phyloP scores from a whole-genome alignment of 345 rosid genomes.

The Citrus mangshanensis region DNA sequence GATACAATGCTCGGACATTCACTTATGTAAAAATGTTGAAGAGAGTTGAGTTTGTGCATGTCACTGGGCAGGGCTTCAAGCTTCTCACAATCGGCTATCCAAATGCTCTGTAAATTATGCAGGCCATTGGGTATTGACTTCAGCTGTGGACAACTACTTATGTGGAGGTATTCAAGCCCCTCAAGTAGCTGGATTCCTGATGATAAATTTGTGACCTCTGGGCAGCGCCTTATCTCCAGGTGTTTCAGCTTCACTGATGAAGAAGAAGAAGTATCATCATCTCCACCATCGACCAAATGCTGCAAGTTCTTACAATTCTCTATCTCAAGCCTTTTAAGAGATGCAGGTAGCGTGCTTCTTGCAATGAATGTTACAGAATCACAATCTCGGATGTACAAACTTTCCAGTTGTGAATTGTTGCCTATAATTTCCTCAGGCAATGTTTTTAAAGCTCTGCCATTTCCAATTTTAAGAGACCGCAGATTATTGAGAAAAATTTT shows the following conservation, averaged over 20 bases:
- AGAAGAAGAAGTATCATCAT: too few species aligned
- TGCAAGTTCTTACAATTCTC: background rate
- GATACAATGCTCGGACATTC: background rate
- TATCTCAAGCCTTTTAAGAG: background rate
- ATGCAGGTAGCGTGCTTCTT: background rate
- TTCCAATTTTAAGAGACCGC: background rate
- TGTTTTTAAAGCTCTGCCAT: background rate
- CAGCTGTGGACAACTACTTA: background rate
- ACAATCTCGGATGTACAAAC: background rate
- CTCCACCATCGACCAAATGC: background rate
- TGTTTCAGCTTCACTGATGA: background rate
- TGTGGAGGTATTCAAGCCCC: background rate
- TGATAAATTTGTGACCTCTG: background rate
- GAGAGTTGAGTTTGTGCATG: constrained; percentile 4
- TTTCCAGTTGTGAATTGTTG: background rate
- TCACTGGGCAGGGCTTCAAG: background rate
- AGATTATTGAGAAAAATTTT: background rate
- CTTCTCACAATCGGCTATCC: background rate
- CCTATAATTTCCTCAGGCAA: background rate
- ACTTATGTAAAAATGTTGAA: background rate
- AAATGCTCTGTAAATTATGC: background rate
- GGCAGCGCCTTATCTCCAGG: background rate
- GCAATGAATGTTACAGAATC: background rate
- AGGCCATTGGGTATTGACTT: background rate
- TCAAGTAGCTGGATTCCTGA: background rate